Evolutionary conservation across 306 rosid genomes (phyloP).

Genomic region (Crotalaria pallida): DNA sequence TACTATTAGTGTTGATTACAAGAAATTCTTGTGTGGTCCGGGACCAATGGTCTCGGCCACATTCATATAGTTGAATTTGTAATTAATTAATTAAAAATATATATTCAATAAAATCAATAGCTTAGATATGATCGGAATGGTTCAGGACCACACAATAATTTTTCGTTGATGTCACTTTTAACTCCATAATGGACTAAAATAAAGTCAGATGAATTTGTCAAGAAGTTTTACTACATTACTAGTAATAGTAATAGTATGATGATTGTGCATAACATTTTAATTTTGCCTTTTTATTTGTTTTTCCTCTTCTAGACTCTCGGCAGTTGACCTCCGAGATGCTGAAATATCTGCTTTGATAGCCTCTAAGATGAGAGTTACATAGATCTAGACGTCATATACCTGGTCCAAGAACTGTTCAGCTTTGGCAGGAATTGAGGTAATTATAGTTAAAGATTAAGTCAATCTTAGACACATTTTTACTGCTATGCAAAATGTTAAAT

Average conservation of each 20-base stretch:
- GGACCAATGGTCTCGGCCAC: no score
- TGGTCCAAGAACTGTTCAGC: constrained; percentile 41
- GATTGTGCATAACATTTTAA: background rate
- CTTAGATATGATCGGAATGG: no score
- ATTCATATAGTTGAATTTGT: no score
- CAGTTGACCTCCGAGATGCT: constrained; percentile 66
- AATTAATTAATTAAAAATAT: no score
- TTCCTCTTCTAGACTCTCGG: constrained; percentile 60
- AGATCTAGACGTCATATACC: constrained; percentile 71
- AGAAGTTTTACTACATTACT: background rate
- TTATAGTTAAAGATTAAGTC: background rate
- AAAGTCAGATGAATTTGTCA: background rate
- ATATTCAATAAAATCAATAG: no score
- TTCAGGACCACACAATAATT: no score
- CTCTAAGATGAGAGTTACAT: constrained; percentile 73
- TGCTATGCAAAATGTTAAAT: constrained; percentile 9
- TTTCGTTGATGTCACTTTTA: background rate
- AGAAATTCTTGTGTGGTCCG: no score
- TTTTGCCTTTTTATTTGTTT: background rate
- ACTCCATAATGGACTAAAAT: no score
- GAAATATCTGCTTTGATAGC: constrained; percentile 74
- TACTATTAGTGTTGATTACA: no score
- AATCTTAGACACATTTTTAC: background rate
- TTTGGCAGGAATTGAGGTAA: constrained; percentile 85
- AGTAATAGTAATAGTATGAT: no score